Evolutionary conservation across 768 basidiomycete genomes (phyloP).

Genomic region (Mrakia blollopis): DNA sequence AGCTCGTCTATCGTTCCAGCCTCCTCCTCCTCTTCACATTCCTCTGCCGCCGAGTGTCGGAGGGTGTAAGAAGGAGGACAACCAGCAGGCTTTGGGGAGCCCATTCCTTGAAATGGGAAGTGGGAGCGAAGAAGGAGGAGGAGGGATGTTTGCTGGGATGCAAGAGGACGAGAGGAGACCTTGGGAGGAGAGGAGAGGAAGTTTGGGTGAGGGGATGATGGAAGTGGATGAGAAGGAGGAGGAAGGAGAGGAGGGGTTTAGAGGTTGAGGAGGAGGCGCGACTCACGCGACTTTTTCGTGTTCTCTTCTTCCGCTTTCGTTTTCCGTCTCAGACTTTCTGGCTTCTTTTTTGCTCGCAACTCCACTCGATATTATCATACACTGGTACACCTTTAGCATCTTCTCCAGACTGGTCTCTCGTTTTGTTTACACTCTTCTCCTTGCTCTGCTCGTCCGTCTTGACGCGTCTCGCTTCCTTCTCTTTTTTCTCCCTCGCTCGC

Average conservation of each 20-base stretch:
- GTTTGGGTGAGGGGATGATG: background rate
- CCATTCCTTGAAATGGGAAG: background rate
- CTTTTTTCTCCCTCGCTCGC: background rate
- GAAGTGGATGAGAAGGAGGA: constrained; percentile 8
- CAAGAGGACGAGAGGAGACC: background rate
- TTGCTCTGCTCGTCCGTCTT: too few relatives aligned
- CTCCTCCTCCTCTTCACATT: background rate
- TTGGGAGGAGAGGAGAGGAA: background rate
- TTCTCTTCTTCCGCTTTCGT: background rate
- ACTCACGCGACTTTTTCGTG: too few relatives aligned
- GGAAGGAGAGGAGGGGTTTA: background rate
- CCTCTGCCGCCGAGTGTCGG: too few relatives aligned
- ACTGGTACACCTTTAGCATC: too few relatives aligned
- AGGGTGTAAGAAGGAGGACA: too few relatives aligned
- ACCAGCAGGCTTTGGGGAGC: background rate
- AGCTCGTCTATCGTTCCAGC: background rate
- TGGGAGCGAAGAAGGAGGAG: background rate
- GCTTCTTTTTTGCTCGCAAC: too few relatives aligned
- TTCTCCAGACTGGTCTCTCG: too few relatives aligned
- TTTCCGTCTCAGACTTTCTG: background rate
- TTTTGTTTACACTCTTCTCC: too few relatives aligned
- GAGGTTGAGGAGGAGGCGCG: background rate
- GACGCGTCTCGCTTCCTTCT: background rate
- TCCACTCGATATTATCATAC: too few relatives aligned
- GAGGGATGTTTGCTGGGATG: background rate